Evolutionary conservation across 192 early-diverging fungal genomes (phyloP).

Genomic region (Podila verticillata): DNA sequence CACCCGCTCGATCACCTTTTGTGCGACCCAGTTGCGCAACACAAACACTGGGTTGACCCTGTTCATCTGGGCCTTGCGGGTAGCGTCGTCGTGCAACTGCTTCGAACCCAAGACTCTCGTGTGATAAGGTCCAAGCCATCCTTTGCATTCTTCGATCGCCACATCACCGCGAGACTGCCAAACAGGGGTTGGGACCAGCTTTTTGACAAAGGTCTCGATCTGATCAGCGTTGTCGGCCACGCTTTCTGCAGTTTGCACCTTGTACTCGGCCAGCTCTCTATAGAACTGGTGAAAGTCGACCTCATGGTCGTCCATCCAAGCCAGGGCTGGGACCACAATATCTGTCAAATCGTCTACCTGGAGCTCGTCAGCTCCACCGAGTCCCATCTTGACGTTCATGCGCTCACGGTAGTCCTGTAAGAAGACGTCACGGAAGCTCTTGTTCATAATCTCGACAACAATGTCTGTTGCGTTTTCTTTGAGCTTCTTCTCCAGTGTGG

Average conservation of each 20-base stretch:
- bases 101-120: slow-evolving; percentile 59
- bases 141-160: slow-evolving; percentile 44
- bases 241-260: slow-evolving; percentile 27
- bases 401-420: slow-evolving; percentile 56
- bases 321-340: slow-evolving; percentile 73
- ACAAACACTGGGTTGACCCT: slow-evolving; percentile 79
- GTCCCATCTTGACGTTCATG: slow-evolving; percentile 74
- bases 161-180: slow-evolving; percentile 35
- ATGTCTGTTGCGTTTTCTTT: slow-evolving; percentile 51
- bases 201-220: slow-evolving; percentile 26
- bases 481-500: slow-evolving; percentile 26
- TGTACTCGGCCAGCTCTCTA: slow-evolving; percentile 68
- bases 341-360: slow-evolving; percentile 59
- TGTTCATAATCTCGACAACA: slow-evolving; percentile 61
- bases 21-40: slow-evolving; percentile 82
- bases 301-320: slow-evolving; percentile 67
- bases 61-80: slow-evolving; percentile 68
- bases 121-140: slow-evolving; percentile 70
- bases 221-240: slow-evolving; percentile 31
- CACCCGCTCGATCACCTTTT: slow-evolving; percentile 67
- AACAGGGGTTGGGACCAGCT: slow-evolving; percentile 27
- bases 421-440: slow-evolving; percentile 62
- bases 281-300: slow-evolving; percentile 84
- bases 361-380: slow-evolving; percentile 8
- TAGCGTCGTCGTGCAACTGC: slow-evolving; percentile 16